These are phyloP conservation scores for Colletotrichum endophyticum DNA, from an alignment of 2,329 filamentous ascomycete genomes.

Conservation along the genomic window DNA sequence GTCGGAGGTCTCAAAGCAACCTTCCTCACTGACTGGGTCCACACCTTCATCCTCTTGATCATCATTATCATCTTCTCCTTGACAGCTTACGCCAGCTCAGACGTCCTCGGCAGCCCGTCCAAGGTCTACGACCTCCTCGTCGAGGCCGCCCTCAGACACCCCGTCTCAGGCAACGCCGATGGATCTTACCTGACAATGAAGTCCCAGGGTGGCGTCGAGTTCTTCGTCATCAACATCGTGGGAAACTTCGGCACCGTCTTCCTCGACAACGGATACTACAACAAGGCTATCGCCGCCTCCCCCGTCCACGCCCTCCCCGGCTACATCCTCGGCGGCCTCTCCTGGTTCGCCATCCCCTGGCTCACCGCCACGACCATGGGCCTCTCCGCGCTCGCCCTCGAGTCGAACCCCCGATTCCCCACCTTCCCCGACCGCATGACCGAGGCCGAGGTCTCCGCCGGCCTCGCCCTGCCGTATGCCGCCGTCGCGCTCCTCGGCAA, in stretches of 20 bases:
- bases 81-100: constrained; percentile 61
- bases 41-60: constrained; percentile 77
- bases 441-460: constrained; percentile 73
- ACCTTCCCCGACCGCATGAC: constrained; percentile 72
- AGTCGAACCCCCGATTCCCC: constrained; percentile 70
- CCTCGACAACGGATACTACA: constrained; percentile 81
- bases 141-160: constrained; percentile 67
- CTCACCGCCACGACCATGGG: constrained; percentile 84
- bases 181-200: constrained; percentile 84
- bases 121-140: constrained; percentile 72
- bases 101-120: constrained; percentile 70
- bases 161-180: constrained; percentile 74
- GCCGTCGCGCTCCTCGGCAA: constrained; percentile 79
- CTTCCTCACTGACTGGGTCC: constrained; percentile 77
- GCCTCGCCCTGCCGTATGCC: constrained; percentile 78
- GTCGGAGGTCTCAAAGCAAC: constrained; percentile 77
- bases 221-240: constrained; percentile 82
- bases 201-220: constrained; percentile 68
- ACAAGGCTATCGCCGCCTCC: constrained; percentile 82
- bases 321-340: constrained; percentile 76
- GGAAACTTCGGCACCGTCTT: constrained; percentile 80
- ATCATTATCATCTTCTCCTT: constrained; percentile 82
- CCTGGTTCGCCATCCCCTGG: constrained; percentile 87
- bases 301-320: constrained; percentile 81
- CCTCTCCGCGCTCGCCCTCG: constrained; percentile 75